Conservation (phyloP, 129 eudicot genomes). For the Lactuca sativa region DNA sequence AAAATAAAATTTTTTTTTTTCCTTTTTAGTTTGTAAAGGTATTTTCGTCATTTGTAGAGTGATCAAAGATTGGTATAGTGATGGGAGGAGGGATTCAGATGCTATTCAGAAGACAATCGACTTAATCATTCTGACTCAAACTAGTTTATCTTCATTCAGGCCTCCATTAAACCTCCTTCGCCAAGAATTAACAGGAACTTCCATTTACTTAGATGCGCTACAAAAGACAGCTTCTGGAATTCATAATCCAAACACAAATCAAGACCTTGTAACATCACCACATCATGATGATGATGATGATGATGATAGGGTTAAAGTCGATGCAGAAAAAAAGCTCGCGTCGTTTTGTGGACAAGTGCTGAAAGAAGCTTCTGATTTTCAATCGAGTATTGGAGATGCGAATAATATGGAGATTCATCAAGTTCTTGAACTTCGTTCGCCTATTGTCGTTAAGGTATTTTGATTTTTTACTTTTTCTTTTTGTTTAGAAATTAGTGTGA, state of each 20-base stretch:
- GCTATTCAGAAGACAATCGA: slow-evolving; percentile 39
- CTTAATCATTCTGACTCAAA: slow-evolving; percentile 42
- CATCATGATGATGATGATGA: slow-evolving; percentile 27
- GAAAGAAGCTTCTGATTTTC: slow-evolving; percentile 87
- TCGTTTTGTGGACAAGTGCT: slow-evolving; percentile 81
- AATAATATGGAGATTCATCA: slow-evolving; percentile 74
- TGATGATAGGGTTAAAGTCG: slow-evolving; percentile 16
- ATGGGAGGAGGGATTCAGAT: slow-evolving; percentile 41
- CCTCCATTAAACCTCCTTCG: slow-evolving; percentile 95
- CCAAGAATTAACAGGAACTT: slow-evolving; percentile 82
- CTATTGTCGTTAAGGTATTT: slow-evolving; percentile 76
- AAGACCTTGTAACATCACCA: slow-evolving; percentile 21
- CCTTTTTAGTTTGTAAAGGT: background rate
- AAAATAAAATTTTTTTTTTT: background rate
- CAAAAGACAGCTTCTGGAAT: slow-evolving; percentile 68
- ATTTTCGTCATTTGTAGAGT: slow-evolving; percentile 27
- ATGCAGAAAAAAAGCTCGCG: slow-evolving; percentile 71
- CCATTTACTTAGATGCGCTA: slow-evolving; percentile 77
- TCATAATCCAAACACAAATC: slow-evolving; percentile 25
- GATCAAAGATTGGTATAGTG: slow-evolving; percentile 31
- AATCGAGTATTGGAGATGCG: slow-evolving; percentile 60
- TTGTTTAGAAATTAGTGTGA: background rate
- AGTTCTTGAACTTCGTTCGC: slow-evolving; percentile 91
- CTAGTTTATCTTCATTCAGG: slow-evolving; percentile 54
- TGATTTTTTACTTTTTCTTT: background rate